A percentile compares a stretch with the other conserved stretches of the same genome.
phyloP scores from a whole-genome alignment of 164 flowering plant genomes.

The Warburgia ugandensis region DNA sequence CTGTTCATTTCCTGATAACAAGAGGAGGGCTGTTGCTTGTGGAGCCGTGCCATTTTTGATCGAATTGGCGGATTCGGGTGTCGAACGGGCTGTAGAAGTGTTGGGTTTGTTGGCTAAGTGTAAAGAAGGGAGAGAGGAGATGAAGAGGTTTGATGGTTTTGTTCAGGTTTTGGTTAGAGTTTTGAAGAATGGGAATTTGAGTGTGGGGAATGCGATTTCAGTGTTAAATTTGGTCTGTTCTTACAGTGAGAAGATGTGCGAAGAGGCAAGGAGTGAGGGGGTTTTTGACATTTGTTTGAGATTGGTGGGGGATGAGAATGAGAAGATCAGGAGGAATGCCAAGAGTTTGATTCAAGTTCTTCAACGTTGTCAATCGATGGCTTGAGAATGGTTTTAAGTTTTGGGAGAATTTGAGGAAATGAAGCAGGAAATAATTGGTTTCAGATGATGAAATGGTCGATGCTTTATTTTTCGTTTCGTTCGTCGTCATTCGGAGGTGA shows the following conservation, averaged over 20 bases:
- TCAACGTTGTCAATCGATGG: conserved; percentile 14
- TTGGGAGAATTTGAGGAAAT: no score
- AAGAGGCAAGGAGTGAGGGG: conserved; percentile 48
- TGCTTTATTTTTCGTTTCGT: no score
- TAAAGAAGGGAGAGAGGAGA: conserved; percentile 73
- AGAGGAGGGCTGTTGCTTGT: conserved; percentile 52
- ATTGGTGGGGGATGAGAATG: conserved; percentile 74
- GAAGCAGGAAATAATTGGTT: no score
- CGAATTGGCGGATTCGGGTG: conserved; percentile 40
- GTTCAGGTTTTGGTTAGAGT: conserved; percentile 44
- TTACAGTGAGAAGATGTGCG: conserved; percentile 29
- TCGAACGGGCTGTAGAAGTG: conserved; percentile 83
- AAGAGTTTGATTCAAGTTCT: conserved; percentile 50
- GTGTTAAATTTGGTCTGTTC: conserved; percentile 51
- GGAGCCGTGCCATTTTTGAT: conserved; percentile 63
- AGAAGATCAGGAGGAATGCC: conserved; percentile 73
- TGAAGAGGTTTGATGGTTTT: conserved; percentile 39
- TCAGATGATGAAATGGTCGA: no score
- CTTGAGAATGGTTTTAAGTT: no score
- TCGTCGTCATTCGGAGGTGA: conserved; percentile 4
- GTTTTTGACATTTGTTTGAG: conserved; percentile 53
- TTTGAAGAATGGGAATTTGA: conserved; percentile 50
- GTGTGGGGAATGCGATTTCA: conserved; percentile 53
- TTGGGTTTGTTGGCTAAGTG: conserved; percentile 68
- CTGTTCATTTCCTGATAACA: conserved; percentile 74